Percentiles rank a stretch among this genome's conserved stretches.
Conservation (phyloP, 306 rosid species). For the Pachyrhizus erosus region DNA sequence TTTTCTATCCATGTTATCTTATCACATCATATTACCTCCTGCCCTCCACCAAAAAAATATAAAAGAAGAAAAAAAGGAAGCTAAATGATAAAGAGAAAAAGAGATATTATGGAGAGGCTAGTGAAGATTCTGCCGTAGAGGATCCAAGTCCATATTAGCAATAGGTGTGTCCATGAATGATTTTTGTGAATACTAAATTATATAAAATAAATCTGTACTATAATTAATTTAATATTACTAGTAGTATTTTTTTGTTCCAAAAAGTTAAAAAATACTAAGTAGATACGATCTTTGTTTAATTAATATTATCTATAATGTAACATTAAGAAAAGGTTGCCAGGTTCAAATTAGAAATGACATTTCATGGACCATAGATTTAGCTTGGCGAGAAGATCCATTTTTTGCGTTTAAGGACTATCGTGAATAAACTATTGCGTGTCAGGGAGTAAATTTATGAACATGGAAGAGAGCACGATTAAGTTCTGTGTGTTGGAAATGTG, state of each 20-base stretch:
- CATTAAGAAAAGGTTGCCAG: not conserved
- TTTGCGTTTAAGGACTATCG: slow-evolving; percentile 40
- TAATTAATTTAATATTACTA: not conserved
- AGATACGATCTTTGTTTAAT: not conserved
- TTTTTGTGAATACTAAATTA: not conserved
- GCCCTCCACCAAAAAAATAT: no score
- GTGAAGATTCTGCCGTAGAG: not conserved
- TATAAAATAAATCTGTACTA: not conserved
- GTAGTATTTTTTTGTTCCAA: not conserved
- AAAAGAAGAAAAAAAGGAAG: no score
- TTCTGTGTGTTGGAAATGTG: slow-evolving; percentile 31
- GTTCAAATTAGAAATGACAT: slow-evolving; percentile 18
- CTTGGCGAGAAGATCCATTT: slow-evolving; percentile 30
- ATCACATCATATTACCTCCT: no score
- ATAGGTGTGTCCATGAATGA: not conserved
- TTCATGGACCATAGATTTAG: slow-evolving; percentile 11
- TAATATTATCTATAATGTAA: not conserved
- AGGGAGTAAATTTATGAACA: slow-evolving; percentile 45
- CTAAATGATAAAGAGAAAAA: not conserved
- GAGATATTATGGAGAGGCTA: not conserved
- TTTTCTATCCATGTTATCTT: no score
- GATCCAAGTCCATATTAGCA: not conserved
- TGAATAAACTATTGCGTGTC: slow-evolving; percentile 49
- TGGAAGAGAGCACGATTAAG: slow-evolving; percentile 33
- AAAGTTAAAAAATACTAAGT: not conserved